A percentile compares a stretch with the other conserved stretches of the same genome.
Conservation (phyloP, 257 asterid genomes). For the Linaria vulgaris region DNA sequence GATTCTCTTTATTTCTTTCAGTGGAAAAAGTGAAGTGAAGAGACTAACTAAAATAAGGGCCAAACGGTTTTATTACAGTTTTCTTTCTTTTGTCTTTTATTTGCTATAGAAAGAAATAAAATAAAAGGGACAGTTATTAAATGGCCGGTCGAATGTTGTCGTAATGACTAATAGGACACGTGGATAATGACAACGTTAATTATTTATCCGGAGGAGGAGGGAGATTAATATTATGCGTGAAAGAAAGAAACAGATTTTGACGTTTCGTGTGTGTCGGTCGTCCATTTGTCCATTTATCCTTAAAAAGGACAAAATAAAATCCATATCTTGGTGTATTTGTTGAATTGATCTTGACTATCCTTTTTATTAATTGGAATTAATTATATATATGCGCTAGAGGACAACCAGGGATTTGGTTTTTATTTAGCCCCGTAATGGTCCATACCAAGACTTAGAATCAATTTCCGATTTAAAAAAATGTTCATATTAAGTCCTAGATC, state of each 20-base stretch:
- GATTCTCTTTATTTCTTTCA: not conserved
- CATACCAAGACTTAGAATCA: too few species aligned
- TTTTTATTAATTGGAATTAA: too few species aligned
- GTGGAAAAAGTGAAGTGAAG: slow-evolving; percentile 13
- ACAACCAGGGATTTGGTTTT: too few species aligned
- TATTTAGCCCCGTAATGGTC: too few species aligned
- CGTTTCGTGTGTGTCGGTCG: slow-evolving; percentile 8
- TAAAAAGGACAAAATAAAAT: not conserved
- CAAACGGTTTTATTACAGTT: slow-evolving; percentile 50
- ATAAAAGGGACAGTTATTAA: too few species aligned
- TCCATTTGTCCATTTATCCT: not conserved
- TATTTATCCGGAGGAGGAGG: too few species aligned
- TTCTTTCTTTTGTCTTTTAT: not conserved
- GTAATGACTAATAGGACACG: slow-evolving; percentile 58
- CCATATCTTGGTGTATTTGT: not conserved
- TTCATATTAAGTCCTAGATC: too few species aligned
- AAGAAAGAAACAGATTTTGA: slow-evolving; percentile 25
- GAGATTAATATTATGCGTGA: too few species aligned
- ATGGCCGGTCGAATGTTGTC: slow-evolving; percentile 35
- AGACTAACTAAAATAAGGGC: slow-evolving; percentile 16
- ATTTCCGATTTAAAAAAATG: too few species aligned
- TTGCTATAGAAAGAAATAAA: not conserved
- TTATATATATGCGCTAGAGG: too few species aligned
- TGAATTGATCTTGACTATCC: too few species aligned
- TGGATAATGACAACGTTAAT: slow-evolving; percentile 41